These are phyloP conservation scores for Lithohypha guttulata DNA, from an alignment of 2,329 filamentous ascomycete species.

Conservation along the genomic window DNA sequence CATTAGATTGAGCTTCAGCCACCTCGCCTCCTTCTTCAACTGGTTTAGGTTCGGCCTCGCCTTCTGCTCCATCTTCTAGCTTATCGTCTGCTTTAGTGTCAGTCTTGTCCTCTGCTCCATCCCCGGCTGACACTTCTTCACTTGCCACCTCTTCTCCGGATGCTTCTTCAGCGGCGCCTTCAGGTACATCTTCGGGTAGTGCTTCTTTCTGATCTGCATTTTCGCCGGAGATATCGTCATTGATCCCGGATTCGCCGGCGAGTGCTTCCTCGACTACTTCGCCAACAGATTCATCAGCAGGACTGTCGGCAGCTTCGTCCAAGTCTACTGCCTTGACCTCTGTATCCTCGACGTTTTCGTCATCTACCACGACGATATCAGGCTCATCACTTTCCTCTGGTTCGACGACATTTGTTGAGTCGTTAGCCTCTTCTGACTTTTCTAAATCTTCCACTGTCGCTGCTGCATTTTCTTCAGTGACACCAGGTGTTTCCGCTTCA, in stretches of 20 bases:
- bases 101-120: slow-evolving; percentile 11
- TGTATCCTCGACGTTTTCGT: slow-evolving; percentile 10
- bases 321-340: background rate
- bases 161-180: background rate
- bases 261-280: slow-evolving; percentile 3
- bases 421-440: background rate
- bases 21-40: slow-evolving; percentile 18
- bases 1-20: no score
- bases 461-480: background rate
- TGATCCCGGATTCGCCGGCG: slow-evolving; percentile 6
- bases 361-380: slow-evolving; percentile 1
- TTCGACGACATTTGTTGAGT: background rate
- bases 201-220: slow-evolving; percentile 5
- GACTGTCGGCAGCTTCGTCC: background rate
- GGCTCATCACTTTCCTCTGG: background rate
- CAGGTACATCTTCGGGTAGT: background rate
- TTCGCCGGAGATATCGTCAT: slow-evolving; percentile 1
- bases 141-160: slow-evolving; percentile 3
- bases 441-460: background rate
- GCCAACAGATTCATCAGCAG: background rate
- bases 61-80: no score
- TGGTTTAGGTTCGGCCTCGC: slow-evolving; percentile 13
- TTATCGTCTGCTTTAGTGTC: no score
- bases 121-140: background rate
- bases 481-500: background rate